A percentile compares a stretch with the other conserved stretches of the same genome.
Evolutionary conservation across 2,329 filamentous ascomycete genomes (phyloP).

Genomic region (Pyricularia grisea): DNA sequence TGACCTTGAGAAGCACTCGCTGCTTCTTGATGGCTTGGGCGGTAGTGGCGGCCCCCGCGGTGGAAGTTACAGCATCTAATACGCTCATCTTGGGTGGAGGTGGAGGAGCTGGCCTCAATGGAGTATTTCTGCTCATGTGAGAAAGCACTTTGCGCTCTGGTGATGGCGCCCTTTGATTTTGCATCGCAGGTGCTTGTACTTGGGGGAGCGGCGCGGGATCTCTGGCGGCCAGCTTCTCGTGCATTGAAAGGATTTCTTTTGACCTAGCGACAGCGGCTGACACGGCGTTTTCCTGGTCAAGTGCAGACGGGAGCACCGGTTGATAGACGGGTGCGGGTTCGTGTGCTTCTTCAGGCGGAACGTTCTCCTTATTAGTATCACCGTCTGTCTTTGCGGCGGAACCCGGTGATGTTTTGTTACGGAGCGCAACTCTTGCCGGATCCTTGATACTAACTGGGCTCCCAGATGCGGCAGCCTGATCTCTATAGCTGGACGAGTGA

Average conservation of each 20-base stretch:
- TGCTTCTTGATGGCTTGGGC: conserved; percentile 60
- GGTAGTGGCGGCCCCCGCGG: conserved; percentile 69
- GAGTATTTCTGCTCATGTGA: conserved; percentile 55
- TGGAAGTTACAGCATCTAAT: conserved; percentile 79
- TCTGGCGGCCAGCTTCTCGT: not conserved
- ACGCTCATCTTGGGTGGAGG: conserved; percentile 97
- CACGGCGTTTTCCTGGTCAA: conserved; percentile 72
- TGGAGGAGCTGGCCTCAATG: conserved; percentile 63
- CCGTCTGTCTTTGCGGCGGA: conserved; percentile 13
- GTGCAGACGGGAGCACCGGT: conserved; percentile 49
- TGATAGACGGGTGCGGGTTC: conserved; percentile 21
- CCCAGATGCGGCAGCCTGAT: conserved; percentile 41
- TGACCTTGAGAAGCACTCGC: conserved; percentile 76
- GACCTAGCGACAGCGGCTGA: not conserved
- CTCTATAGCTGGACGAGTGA: conserved; percentile 31
- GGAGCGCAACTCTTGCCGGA: conserved; percentile 28
- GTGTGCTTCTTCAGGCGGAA: not conserved
- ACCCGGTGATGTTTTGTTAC: conserved; percentile 23
- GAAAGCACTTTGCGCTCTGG: conserved; percentile 48
- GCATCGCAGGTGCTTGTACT: not conserved
- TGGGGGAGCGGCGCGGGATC: not conserved
- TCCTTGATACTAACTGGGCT: conserved; percentile 45
- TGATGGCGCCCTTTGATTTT: conserved; percentile 24
- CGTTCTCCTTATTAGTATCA: conserved; percentile 19
- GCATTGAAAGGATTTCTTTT: conserved; percentile 10